A percentile compares a stretch with the other conserved stretches of the same genome.
Conservation (phyloP, 2,329 filamentous ascomycete species). For the Diaporthe eres region DNA sequence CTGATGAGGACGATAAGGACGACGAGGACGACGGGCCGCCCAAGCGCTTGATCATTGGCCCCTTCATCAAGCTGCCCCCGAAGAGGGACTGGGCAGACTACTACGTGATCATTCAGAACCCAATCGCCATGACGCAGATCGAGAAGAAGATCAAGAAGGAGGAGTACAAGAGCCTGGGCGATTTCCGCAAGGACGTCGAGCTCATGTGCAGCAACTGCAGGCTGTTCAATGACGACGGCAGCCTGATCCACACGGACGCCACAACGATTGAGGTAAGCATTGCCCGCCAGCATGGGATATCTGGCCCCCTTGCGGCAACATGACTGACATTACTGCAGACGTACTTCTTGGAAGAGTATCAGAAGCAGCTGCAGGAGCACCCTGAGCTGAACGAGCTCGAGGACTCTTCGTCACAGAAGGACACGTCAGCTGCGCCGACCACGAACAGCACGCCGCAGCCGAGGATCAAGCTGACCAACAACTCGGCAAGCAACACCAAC, state of each 20-base stretch:
- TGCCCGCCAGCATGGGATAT: not conserved
- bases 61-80: constrained; percentile 91
- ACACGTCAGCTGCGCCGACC: constrained; percentile 64
- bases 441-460: constrained; percentile 77
- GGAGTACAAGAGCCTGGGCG: constrained; percentile 86
- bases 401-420: constrained; percentile 58
- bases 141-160: constrained; percentile 96
- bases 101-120: constrained; percentile 91
- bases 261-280: constrained; percentile 87
- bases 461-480: constrained; percentile 77
- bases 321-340: constrained; percentile 61
- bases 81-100: constrained; percentile 95
- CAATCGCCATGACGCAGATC: constrained; percentile 97
- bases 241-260: constrained; percentile 91
- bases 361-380: constrained; percentile 67
- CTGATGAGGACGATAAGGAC: constrained; percentile 54
- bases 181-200: constrained; percentile 86
- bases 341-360: constrained; percentile 68
- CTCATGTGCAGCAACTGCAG: constrained; percentile 91
- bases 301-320: no score
- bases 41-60: constrained; percentile 89
- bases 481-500: constrained; percentile 52
- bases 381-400: constrained; percentile 71
- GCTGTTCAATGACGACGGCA: constrained; percentile 97
- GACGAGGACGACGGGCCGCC: constrained; percentile 70